phyloP scores from a whole-genome alignment of 371 early-diverging fungal genomes.

The Phascolomyces articulosus region DNA sequence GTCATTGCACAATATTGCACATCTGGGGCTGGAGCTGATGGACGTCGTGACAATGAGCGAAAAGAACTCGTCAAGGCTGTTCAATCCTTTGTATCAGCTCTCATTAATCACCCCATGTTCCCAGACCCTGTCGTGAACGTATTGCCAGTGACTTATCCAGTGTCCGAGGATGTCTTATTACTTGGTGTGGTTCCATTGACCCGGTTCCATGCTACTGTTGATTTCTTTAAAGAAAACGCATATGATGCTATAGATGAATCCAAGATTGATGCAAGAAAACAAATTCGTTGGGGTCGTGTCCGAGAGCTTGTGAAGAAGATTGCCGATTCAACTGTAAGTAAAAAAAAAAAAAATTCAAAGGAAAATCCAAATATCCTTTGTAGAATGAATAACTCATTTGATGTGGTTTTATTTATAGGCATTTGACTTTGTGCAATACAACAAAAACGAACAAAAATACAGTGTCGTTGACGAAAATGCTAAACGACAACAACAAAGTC shows the following conservation, averaged over 20 bases:
- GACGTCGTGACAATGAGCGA: slow-evolving; percentile 19
- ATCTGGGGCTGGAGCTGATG: slow-evolving; percentile 19
- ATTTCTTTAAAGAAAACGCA: slow-evolving; percentile 42
- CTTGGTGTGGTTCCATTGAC: slow-evolving; percentile 37
- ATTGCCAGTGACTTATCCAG: slow-evolving; percentile 40
- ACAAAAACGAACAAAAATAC: slow-evolving; percentile 52
- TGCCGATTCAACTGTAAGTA: slow-evolving; percentile 40
- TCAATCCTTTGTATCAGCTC: slow-evolving; percentile 34
- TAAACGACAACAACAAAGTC: slow-evolving; percentile 59
- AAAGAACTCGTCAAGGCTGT: slow-evolving; percentile 30
- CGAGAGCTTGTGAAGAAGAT: slow-evolving; percentile 38
- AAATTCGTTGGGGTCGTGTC: slow-evolving; percentile 52
- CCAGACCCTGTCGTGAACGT: slow-evolving; percentile 43
- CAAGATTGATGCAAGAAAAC: slow-evolving; percentile 30
- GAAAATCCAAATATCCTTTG: too few relatives aligned
- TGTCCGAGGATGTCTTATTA: slow-evolving; percentile 43
- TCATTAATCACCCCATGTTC: slow-evolving; percentile 40
- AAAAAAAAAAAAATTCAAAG: background rate
- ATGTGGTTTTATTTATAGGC: slow-evolving; percentile 23
- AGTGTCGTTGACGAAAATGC: slow-evolving; percentile 60
- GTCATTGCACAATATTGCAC: slow-evolving; percentile 37
- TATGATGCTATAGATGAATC: slow-evolving; percentile 26
- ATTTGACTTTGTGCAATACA: slow-evolving; percentile 55
- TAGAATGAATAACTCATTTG: background rate
- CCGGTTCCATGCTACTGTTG: slow-evolving; percentile 38